Evolutionary conservation across 1,139 yeast species (phyloP).

Genomic region (Pichia inconspicua): DNA sequence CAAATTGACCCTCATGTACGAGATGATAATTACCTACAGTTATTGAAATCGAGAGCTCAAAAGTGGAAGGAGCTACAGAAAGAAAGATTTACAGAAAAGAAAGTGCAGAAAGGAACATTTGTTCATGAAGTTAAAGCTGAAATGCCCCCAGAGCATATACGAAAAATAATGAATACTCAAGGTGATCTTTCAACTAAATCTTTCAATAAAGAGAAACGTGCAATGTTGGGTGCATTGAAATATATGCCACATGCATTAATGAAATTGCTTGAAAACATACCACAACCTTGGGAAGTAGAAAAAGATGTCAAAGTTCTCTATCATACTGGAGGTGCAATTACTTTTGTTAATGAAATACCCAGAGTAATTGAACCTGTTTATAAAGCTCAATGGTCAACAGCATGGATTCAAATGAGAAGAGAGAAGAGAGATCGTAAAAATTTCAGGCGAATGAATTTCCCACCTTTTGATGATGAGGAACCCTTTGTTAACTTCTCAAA

Average conservation of each 20-base stretch:
- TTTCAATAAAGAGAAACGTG: slow-evolving; percentile 79
- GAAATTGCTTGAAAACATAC: slow-evolving; percentile 90
- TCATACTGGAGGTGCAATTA: slow-evolving; percentile 89
- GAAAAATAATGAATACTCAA: slow-evolving; percentile 78
- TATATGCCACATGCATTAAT: slow-evolving; percentile 93
- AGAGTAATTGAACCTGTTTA: slow-evolving; percentile 88
- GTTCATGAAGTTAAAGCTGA: slow-evolving; percentile 62
- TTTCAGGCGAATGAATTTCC: slow-evolving; percentile 86
- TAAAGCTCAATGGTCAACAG: slow-evolving; percentile 91
- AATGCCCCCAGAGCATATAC: slow-evolving; percentile 90
- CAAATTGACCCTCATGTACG: background rate
- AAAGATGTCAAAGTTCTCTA: slow-evolving; percentile 84
- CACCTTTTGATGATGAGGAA: slow-evolving; percentile 97
- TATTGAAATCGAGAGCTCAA: slow-evolving; percentile 38
- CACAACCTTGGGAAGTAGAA: slow-evolving; percentile 94
- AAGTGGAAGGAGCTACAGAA: slow-evolving; percentile 67
- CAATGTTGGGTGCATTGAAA: slow-evolving; percentile 85
- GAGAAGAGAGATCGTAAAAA: slow-evolving; percentile 88
- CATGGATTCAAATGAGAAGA: slow-evolving; percentile 88
- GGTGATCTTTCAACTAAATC: slow-evolving; percentile 77
- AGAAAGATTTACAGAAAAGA: slow-evolving; percentile 35
- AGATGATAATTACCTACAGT: slow-evolving; percentile 1
- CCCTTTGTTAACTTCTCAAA: slow-evolving; percentile 83
- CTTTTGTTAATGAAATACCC: slow-evolving; percentile 89
- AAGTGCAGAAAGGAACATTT: slow-evolving; percentile 33